phyloP scores from a whole-genome alignment of 2,329 filamentous ascomycete genomes.

The Neocatenulostroma microsporum region DNA sequence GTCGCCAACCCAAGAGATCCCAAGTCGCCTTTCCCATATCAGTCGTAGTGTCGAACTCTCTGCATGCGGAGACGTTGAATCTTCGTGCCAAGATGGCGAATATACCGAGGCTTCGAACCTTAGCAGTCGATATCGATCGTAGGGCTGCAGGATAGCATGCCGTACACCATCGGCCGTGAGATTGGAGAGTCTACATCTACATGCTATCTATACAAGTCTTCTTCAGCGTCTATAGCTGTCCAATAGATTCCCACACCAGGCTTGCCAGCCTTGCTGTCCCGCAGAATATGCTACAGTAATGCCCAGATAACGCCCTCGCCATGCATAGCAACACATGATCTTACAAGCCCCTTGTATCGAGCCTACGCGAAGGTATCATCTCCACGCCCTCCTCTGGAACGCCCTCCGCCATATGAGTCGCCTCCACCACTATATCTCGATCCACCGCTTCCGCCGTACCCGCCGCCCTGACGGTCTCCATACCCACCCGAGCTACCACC shows the following conservation, averaged over 20 bases:
- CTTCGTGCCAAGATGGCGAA: too few relatives aligned
- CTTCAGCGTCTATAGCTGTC: neutral
- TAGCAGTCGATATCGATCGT: too few relatives aligned
- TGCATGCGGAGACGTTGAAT: too few relatives aligned
- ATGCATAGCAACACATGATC: conserved; percentile 1
- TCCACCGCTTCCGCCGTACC: too few relatives aligned
- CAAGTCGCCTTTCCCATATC: too few relatives aligned
- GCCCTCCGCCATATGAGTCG: neutral
- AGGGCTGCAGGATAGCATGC: too few relatives aligned
- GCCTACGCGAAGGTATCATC: neutral
- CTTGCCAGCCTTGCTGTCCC: neutral
- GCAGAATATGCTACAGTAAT: neutral
- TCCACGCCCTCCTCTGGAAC: neutral
- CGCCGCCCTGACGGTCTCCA: conserved; percentile 7
- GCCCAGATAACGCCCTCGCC: conserved; percentile 8
- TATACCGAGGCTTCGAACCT: too few relatives aligned
- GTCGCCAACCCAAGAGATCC: too few relatives aligned
- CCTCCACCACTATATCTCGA: conserved; percentile 2
- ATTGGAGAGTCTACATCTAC: conserved; percentile 5
- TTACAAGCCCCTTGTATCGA: neutral
- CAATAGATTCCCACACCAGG: neutral
- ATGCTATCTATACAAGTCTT: neutral
- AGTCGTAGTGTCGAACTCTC: too few relatives aligned
- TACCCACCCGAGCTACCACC: conserved; percentile 8
- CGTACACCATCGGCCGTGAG: too few relatives aligned